A percentile compares a stretch with the other conserved stretches of the same genome.
Conservation (phyloP, 169 alveolate species). For the Cryptosporidium ubiquitum region DNA sequence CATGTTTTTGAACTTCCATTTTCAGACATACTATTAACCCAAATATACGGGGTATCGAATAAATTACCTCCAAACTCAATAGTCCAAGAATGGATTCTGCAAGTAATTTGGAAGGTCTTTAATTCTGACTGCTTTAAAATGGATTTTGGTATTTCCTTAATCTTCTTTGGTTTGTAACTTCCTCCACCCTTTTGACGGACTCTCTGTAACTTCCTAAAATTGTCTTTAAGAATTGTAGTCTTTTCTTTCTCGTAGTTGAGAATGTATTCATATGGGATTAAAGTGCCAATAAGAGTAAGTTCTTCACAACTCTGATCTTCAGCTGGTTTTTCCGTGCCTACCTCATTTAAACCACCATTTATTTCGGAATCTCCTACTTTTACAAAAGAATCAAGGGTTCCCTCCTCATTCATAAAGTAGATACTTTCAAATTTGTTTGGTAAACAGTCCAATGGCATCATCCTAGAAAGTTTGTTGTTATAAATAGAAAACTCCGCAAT, state of each 20-base stretch:
- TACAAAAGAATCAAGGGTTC: slow-evolving; percentile 22
- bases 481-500: slow-evolving; percentile 56
- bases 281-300: slow-evolving; percentile 22
- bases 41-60: slow-evolving; percentile 52
- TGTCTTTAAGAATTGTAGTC: slow-evolving; percentile 17
- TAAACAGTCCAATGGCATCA: slow-evolving; percentile 47
- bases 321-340: neutral
- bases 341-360: neutral
- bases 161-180: slow-evolving; percentile 42
- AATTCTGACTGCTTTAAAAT: slow-evolving; percentile 17
- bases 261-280: slow-evolving; percentile 41
- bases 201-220: slow-evolving; percentile 33
- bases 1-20: slow-evolving; percentile 29
- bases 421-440: slow-evolving; percentile 55
- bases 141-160: slow-evolving; percentile 42
- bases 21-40: slow-evolving; percentile 42
- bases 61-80: slow-evolving; percentile 49
- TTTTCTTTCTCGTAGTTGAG: slow-evolving; percentile 33
- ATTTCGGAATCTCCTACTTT: neutral
- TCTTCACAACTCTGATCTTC: slow-evolving; percentile 16
- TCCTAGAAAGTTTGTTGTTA: slow-evolving; percentile 47
- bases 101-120: slow-evolving; percentile 39
- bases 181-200: slow-evolving; percentile 64
- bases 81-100: slow-evolving; percentile 54
- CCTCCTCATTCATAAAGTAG: slow-evolving; percentile 13